Evolutionary conservation across 1,139 yeast genomes (phyloP).

Genomic region (Candida sanyaensis): DNA sequence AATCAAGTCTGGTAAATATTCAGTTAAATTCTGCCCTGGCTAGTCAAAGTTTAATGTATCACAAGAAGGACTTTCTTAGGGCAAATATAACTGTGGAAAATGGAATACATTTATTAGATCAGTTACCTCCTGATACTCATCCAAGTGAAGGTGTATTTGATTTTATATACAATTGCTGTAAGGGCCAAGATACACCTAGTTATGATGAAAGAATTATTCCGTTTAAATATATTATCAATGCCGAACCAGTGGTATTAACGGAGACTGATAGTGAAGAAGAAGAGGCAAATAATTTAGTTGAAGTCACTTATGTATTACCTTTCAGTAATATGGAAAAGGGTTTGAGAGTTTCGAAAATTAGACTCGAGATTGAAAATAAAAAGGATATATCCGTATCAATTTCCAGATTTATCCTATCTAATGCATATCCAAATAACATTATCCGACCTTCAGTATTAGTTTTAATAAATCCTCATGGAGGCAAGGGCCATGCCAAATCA

Average conservation of each 20-base stretch:
- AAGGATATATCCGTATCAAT: constrained; percentile 4
- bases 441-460: constrained; percentile 55
- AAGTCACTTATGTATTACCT: constrained; percentile 23
- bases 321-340: constrained; percentile 7
- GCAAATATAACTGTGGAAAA: background rate
- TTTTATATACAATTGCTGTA: constrained; percentile 3
- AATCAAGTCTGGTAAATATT: background rate
- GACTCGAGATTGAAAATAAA: constrained; percentile 13
- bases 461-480: constrained; percentile 86
- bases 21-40: background rate
- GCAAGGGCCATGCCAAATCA: constrained; percentile 77
- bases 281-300: constrained; percentile 12
- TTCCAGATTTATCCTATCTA: constrained; percentile 19
- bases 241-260: constrained; percentile 17
- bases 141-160: background rate
- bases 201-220: constrained; percentile 17
- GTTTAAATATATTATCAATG: constrained; percentile 30
- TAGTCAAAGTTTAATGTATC: constrained; percentile 1
- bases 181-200: background rate
- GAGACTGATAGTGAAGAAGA: constrained; percentile 10
- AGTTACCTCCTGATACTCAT: constrained; percentile 5
- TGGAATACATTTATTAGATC: constrained; percentile 16
- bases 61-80: background rate
- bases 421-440: constrained; percentile 27
- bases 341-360: constrained; percentile 9